Evolutionary conservation across 148 eudicot genomes (phyloP), one percentile per base, ranked within the genome.

Genomic region (Diospyros kaki): DNA sequence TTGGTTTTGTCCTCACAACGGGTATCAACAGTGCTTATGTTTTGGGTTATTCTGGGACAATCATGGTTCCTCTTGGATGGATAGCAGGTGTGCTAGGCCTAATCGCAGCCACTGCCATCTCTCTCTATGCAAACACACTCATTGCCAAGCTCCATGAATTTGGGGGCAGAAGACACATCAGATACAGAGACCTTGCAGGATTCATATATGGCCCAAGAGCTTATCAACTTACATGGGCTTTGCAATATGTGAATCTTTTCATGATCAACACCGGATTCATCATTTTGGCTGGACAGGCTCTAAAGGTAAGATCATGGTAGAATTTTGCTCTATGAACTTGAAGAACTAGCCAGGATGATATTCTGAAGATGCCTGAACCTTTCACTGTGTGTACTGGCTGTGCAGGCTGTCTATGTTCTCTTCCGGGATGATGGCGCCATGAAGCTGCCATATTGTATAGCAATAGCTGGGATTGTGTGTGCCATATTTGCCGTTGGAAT

Each of bases 11-110:
- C 63, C 91, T 93, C 42, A 91, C 94, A 3, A 91, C 91, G 14
- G 93, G 97, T 62, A 84, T 93, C 66, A 93, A 93, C 86, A 91
- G 98, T 83, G 91, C 93, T 9, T 93, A 89, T 77, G 94, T 91
- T 70, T 79, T 93, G 75, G 97, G 98, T 58, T 93, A 89, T 73
- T 88, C 98, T 28, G 91, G 87, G 53, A 81, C 94, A 1, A 81
- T 88, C 81, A 89, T 93, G 97, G 89, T 91, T 62, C 98, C 98
- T 43, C 88, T 93, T 14, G 98, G 98, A 64, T 93, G 98, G 98
- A 59, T 83, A 9, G 85, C 83, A 1, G 98, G 97, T 6, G 85
- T 91, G 1, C 76, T 91, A 48, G 94, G 97, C 71, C 72, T 91
- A 42, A 72, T 93, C 12, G 58, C 73, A 44, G 93, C 97, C 42